Evolutionary conservation across 176 grass and related monocot genomes (phyloP).

Genomic region (Ensete ventricosum): DNA sequence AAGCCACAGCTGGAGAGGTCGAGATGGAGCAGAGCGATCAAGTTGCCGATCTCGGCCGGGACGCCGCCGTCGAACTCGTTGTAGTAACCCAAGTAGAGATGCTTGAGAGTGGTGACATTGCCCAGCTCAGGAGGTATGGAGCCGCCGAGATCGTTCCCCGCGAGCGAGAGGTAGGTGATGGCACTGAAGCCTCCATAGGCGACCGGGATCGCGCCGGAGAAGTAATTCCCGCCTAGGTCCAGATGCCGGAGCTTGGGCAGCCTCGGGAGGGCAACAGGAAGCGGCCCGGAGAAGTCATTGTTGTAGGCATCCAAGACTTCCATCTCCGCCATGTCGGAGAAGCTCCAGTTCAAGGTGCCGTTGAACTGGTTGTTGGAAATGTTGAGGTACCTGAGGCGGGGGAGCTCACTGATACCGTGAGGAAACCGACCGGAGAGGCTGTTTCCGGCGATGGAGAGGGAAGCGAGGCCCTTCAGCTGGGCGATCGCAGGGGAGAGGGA

Average conservation of each 20-base stretch:
- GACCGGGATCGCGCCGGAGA: slow-evolving; percentile 63
- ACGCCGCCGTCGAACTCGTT: slow-evolving; percentile 71
- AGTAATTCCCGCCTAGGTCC: slow-evolving; percentile 88
- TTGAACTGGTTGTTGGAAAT: slow-evolving; percentile 91
- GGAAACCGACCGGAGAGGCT: slow-evolving; percentile 46
- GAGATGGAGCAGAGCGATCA: slow-evolving; percentile 46
- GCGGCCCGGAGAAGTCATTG: slow-evolving; percentile 65
- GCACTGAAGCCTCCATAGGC: slow-evolving; percentile 54
- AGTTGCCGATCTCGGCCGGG: slow-evolving; percentile 54
- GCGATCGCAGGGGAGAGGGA: slow-evolving; percentile 2
- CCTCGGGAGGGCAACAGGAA: slow-evolving; percentile 38
- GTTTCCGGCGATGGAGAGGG: slow-evolving; percentile 56
- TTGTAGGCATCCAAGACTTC: slow-evolving; percentile 80
- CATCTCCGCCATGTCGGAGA: slow-evolving; percentile 30
- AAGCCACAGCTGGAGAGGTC: slow-evolving; percentile 79
- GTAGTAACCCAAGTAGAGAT: slow-evolving; percentile 84
- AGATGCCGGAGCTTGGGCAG: slow-evolving; percentile 53
- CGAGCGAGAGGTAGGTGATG: slow-evolving; percentile 30
- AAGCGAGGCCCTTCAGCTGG: slow-evolving; percentile 27
- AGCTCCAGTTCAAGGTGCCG: slow-evolving; percentile 40
- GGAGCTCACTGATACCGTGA: slow-evolving; percentile 3
- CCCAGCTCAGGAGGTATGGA: slow-evolving; percentile 59
- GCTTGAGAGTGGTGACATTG: slow-evolving; percentile 40
- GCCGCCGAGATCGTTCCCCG: slow-evolving; percentile 33
- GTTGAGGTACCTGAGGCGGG: slow-evolving; percentile 55